Conservation (phyloP, 345 rosid species). For the Sisymbrium altissimum region DNA sequence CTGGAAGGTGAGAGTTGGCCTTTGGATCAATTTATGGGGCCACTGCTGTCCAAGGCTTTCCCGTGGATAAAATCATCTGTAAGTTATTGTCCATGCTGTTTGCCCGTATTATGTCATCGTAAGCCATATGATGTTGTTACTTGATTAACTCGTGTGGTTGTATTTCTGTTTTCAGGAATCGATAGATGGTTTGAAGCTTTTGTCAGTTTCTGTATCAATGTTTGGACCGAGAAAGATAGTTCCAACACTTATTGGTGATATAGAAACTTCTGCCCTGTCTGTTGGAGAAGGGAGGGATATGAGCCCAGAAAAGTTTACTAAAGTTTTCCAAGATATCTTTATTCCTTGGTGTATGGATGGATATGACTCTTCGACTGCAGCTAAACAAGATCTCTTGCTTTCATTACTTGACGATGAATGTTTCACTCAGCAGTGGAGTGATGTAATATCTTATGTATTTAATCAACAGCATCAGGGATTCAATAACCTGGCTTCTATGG, state of each 20-base stretch:
- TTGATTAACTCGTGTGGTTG: constrained; percentile 6
- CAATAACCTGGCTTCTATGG: constrained; percentile 40
- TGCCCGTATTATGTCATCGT: not conserved
- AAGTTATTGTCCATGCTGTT: constrained; percentile 41
- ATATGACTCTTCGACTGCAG: constrained; percentile 42
- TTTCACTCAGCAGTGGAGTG: constrained; percentile 70
- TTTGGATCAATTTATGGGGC: constrained; percentile 60
- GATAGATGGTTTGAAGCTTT: constrained; percentile 63
- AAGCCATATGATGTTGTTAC: constrained; percentile 8
- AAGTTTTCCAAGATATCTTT: constrained; percentile 62
- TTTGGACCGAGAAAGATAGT: constrained; percentile 79
- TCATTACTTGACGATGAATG: constrained; percentile 74
- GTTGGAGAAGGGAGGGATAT: constrained; percentile 38
- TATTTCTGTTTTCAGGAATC: constrained; percentile 52
- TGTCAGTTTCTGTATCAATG: constrained; percentile 60
- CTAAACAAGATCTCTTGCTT: constrained; percentile 70
- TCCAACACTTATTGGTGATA: constrained; percentile 35
- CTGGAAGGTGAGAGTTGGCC: constrained; percentile 77
- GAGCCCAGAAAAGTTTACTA: constrained; percentile 44
- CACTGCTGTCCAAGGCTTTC: constrained; percentile 62
- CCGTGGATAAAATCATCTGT: constrained; percentile 69
- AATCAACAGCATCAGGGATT: constrained; percentile 40
- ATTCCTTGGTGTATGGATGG: constrained; percentile 82
- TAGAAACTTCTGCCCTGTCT: constrained; percentile 29
- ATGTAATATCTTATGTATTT: constrained; percentile 53